Base-by-base conservation (phyloP, 2,329 filamentous ascomycete genomes). In the Phialophora tarda region DNA sequence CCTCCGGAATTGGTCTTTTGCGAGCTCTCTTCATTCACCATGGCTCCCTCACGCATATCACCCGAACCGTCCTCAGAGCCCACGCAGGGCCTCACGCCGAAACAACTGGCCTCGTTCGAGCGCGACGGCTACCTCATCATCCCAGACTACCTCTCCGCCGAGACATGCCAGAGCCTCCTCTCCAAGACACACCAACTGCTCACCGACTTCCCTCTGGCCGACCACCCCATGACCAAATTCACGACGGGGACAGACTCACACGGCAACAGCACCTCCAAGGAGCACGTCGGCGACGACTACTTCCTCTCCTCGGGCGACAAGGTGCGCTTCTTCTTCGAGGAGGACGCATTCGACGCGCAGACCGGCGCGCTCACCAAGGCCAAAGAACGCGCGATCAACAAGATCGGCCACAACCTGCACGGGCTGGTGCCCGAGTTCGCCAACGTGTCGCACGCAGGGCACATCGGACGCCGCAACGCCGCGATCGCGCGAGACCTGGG, bases 271-370 rank as follows among this genome's bases (percentile, higher is more conserved):
- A 64, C 72, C 67, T 74, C 72, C 24, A 71, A 71, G n/a, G 74
- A 77, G 56, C 94, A 98, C 80, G 91, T 97, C 11, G 93, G 94
- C 69, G 95, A 98, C 81, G 88, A 91, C 76, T 99, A 99, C 84
- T 98, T 99, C 81, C 87, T 98, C 2, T 85, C 84, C 1, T 95
- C 91, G 2, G 93, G 92, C 68, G 91, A 98, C 83, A 94, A 97
- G 80, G 83, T 98, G 68, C 90, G 93, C 66, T 98, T 96, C 85
- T 98, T 98, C 85, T 96, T 98, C 79, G 94, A 98, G 79, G 92
- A 96, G 79, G 93, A 95, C 79, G 94, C 94, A 70, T 94, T 97
- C 77, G 83, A 89, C 74, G 72, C 81, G 10, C 74, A 79, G 0
- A 76, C 78, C 0, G 89, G 91, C 47, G 79, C 81, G 1, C 86